Evolutionary conservation across 83 land plant species (phyloP), one percentile per base, ranked within the genome.

Genomic region (Isoetes engelmannii): DNA sequence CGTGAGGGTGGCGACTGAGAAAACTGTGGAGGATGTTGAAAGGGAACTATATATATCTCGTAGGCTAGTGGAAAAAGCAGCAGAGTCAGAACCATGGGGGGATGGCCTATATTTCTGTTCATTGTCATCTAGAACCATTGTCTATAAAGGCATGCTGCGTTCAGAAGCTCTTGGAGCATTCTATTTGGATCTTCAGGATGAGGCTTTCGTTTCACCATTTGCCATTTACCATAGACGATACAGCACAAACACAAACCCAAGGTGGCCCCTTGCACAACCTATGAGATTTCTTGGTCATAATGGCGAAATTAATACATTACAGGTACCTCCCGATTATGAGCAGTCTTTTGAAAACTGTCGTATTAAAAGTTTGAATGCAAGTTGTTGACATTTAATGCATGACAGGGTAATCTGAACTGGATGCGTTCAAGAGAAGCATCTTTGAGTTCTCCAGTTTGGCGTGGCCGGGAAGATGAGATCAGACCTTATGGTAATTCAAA

Each of bases 241-340:
- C 68, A 91, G 94, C 66, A 95, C 99, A 61, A 95, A 95, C 71
- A 95, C 97, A 7, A 89, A 84, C 78, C 99, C 99, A 6, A 80
- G 90, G 43, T 95, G 99, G 99, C 94, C 97, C 64, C 91, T 91
- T 73, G 99, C 99, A 20, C 97, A 95, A 67, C 99, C 99, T 19
- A 95, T 95, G 99, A 77, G 97, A 63, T 83, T 95, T 45, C 81
- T 91, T 48, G 99, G 99, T 5, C 97, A 95, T 71, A 95, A 95
- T 78, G 97, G 99, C 75, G 99, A 95, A 79, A 95, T 95, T 51
- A 91, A 95, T 55, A 95, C 99, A 17, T 75, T 95, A 63, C 99
- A 95, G 99, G 99, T 94, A 60, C 54, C 15, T 1, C 54, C 3
- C 3, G 2, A 51, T 51, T 51, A 12, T 10, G 12, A 51, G 15